Conservation (phyloP, 164 flowering plant species). For the grape (Vitis vinifera) region ASM3070453v1 NC_081810.1:5993501-5994000, state of each 20-base stretch:
- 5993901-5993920: constrained; percentile 84
- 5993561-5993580: constrained; percentile 87
- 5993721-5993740: constrained; percentile 57
- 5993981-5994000: constrained; percentile 74
- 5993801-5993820: constrained; percentile 67
- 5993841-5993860: constrained; percentile 63
- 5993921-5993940: constrained; percentile 79
- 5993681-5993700: constrained; percentile 67
- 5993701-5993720: constrained; percentile 82
- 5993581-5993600: constrained; percentile 87
- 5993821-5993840: constrained; percentile 75
- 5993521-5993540: constrained; percentile 67
- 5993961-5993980: constrained; percentile 89
- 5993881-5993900: constrained; percentile 72
- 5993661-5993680: constrained; percentile 65
- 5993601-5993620: constrained; percentile 89
- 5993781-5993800: constrained; percentile 89
- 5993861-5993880: constrained; percentile 58
- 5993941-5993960: constrained; percentile 94
- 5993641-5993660: constrained; percentile 90
- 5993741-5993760: constrained; percentile 47
- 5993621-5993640: constrained; percentile 76
- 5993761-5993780: constrained; percentile 69
- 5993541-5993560: constrained; percentile 58
- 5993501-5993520: constrained; percentile 48